Base-by-base conservation (phyloP, 2,329 filamentous ascomycete species). In the Ophiostoma pallidulum region DNA sequence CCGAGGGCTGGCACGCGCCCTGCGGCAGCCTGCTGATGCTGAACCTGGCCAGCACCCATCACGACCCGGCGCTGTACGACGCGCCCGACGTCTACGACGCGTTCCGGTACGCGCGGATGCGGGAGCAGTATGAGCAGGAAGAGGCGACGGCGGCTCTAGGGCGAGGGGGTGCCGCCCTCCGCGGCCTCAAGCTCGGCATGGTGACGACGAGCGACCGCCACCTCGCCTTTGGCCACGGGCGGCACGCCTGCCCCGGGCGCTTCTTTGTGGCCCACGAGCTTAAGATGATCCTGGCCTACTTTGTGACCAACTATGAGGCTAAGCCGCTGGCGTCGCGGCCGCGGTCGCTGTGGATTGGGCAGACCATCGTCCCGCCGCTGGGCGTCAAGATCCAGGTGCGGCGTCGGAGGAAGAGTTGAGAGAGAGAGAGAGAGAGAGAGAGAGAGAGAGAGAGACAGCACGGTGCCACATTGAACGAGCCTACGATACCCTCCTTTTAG, bases 211-310 rank as follows among this genome's bases (percentile, higher is more conserved):
- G 69, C 31, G 63, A 71, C 32, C 58, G 62, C 8, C 71, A 75
- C 53, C 57, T 79, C 18, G 64, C 71, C 0, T 81, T 80, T 58
- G 75, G 77, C 0, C 73, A 78, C 47, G 68, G 68, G 4, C 59
- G 62, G 0, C 67, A 69, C 48, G 64, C 67, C 1, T 67, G 64
- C 40, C 64, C 65, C 0, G 65, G 65, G 0, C 54, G 64, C 13
- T 67, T 65, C 58, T 66, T 66, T 46, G 64, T 64, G 3, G 59
- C 58, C n/a, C 62, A 63, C 35, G 60, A 65, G 53, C 59, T 66
- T 51, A 66, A 66, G 59, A 58, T 65, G 57, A 56, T 66, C 8
- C 39, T 66, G 13, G 57, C 58, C 8, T 53, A 55, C 14, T 38
- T 57, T 8, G 10, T 66, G 22, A 40, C 62, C 40, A 45, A 47